Base-by-base conservation (phyloP, 257 asterid species). In the Penstemon eatonii region DNA sequence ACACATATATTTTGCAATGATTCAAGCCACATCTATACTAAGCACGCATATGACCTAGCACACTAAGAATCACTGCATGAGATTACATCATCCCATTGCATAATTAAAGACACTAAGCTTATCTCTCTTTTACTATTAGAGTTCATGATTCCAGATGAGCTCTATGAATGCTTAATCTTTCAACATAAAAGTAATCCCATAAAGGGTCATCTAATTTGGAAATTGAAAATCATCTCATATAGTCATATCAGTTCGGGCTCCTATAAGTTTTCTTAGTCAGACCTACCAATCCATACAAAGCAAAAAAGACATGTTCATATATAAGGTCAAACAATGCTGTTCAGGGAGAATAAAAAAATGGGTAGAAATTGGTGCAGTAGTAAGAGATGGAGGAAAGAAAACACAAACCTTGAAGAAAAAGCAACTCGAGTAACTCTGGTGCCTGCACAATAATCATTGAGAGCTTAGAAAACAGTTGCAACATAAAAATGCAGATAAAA, bases 391-490 rank as follows among this genome's bases (percentile, higher is more conserved):
- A 49, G 50, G 37, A 12, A 39, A 6, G 33, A 25, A 25, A 76
- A 18, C 11, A 68, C 74, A 9, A 45, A 89, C 99, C 97, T 89
- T 67, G 79, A 73, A 76, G 72, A 81, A 94, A 91, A 45, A 94
- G 83, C 57, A 84, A 69, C 56, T 89, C 87, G 1, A 91, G 96
- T 77, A 94, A 79, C 78, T 91, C 97, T 52, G 96, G 96, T 25
- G 97, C 96, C 99, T 94, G 91, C 81, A 80, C 68, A 69, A 66
- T 54, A 70, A 82, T 71, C 73, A 75, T n/a, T 49, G 39, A 60
- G 55, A 60, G 55, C 60, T 73, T 66, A 67, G 68, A 60, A 68
- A 65, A 33, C 43, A 56, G 61, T 37, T 8, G 18, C 44, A 37
- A 54, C 38, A 25, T 58, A 57, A 53, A 19, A 71, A 46, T n/a